These are phyloP conservation scores for Eurotiales sp. DNA, from an alignment of 2,329 filamentous ascomycete genomes.

Conservation along the genomic window DNA sequence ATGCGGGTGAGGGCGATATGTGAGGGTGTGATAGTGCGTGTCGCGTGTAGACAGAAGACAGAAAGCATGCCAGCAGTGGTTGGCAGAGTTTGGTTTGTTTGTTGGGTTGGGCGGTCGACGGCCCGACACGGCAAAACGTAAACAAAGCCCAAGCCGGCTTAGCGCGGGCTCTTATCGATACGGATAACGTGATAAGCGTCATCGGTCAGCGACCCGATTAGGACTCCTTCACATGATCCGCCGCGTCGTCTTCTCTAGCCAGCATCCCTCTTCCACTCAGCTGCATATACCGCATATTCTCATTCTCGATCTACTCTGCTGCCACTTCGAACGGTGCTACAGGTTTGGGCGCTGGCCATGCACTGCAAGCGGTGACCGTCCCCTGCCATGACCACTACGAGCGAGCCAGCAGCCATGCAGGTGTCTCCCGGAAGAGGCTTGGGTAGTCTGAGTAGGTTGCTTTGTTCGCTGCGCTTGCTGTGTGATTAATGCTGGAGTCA, in stretches of 20 bases:
- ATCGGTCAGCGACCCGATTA: neutral
- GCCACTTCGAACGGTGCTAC: too few relatives aligned
- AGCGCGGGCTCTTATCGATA: neutral
- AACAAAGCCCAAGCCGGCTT: constrained; percentile 27
- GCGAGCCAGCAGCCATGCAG: constrained; percentile 47
- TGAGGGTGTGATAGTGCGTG: neutral
- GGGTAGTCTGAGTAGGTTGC: constrained; percentile 55
- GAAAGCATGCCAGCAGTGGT: too few relatives aligned
- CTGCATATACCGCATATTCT: too few relatives aligned
- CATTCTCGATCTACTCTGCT: too few relatives aligned
- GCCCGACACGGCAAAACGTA: constrained; percentile 29
- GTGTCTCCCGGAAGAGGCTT: constrained; percentile 64
- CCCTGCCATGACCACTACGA: constrained; percentile 32
- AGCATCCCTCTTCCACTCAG: too few relatives aligned
- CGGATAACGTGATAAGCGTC: neutral
- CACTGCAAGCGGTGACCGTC: constrained; percentile 13
- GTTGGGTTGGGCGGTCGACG: constrained; percentile 14
- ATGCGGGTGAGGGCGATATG: too few relatives aligned
- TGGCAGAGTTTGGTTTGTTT: constrained; percentile 9
- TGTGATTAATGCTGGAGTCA: too few relatives aligned
- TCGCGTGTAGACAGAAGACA: neutral
- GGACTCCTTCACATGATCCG: neutral
- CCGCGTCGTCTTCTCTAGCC: too few relatives aligned
- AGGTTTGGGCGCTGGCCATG: constrained; percentile 7
- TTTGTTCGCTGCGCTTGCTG: too few relatives aligned